These are phyloP conservation scores for Exophiala sideris DNA, from an alignment of 2,329 filamentous ascomycete species.

Conservation along the genomic window DNA sequence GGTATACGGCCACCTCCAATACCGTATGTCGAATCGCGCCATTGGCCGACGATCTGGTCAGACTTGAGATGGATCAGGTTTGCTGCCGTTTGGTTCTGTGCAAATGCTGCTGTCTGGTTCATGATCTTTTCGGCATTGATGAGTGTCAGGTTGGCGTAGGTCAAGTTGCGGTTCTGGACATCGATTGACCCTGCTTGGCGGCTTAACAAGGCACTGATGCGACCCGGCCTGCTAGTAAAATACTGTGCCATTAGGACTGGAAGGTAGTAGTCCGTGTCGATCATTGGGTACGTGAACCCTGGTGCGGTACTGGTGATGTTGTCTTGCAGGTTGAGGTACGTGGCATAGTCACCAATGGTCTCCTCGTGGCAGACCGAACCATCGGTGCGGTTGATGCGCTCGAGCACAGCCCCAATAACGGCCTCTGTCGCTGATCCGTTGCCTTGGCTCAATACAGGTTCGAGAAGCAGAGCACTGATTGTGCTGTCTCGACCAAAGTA, in stretches of 20 bases:
- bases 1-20: conserved; percentile 62
- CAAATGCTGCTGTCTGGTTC: conserved; percentile 54
- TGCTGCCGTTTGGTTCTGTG: conserved; percentile 46
- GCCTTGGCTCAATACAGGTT: conserved; percentile 56
- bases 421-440: conserved; percentile 58
- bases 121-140: conserved; percentile 59
- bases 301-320: conserved; percentile 53
- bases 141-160: conserved; percentile 51
- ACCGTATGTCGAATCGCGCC: conserved; percentile 60
- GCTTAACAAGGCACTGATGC: conserved; percentile 36
- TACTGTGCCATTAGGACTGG: conserved; percentile 58
- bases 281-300: conserved; percentile 58
- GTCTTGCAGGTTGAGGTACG: conserved; percentile 55
- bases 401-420: conserved; percentile 58
- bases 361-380: conserved; percentile 64
- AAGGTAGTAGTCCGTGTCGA: conserved; percentile 62
- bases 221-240: conserved; percentile 49
- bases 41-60: conserved; percentile 56
- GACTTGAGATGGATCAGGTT: conserved; percentile 60
- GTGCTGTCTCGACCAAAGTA: conserved; percentile 66
- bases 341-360: conserved; percentile 63
- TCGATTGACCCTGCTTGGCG: conserved; percentile 49
- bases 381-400: conserved; percentile 58
- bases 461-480: conserved; percentile 57
- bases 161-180: conserved; percentile 50